Evolutionary conservation across 2,329 filamentous ascomycete species (phyloP).

Genomic region (Zelopaecilomyces penicillatus): DNA sequence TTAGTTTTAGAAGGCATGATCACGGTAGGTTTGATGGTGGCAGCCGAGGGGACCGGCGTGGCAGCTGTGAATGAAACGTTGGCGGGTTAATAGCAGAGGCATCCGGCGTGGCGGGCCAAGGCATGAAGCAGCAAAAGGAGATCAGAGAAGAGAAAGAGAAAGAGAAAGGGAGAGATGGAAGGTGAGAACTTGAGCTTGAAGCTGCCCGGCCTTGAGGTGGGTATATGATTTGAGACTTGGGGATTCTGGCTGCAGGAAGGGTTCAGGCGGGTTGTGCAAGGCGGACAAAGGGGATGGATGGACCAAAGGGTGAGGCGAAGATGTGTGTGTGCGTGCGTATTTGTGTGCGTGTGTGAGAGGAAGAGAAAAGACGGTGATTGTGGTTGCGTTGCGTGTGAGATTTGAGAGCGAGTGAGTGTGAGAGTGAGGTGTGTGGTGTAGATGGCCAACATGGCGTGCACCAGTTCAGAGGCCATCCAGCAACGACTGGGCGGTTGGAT

Average conservation of each 20-base stretch:
- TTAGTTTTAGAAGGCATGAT: constrained; percentile 39
- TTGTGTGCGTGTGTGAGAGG: constrained; percentile 5
- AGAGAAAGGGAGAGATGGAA: background rate
- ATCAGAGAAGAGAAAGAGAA: background rate
- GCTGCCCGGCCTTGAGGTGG: no score
- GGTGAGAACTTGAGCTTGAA: background rate
- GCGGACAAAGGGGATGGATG: background rate
- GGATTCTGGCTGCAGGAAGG: no score
- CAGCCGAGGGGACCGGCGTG: constrained; percentile 5
- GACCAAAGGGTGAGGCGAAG: background rate
- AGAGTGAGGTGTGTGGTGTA: constrained; percentile 1
- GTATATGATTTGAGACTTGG: no score
- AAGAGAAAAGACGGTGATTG: constrained; percentile 3
- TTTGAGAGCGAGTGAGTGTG: constrained; percentile 4
- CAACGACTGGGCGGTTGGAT: no score
- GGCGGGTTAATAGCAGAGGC: constrained; percentile 10
- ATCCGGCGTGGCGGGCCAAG: constrained; percentile 8
- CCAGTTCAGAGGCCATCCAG: no score
- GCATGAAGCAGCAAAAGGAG: constrained; percentile 4
- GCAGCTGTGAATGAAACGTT: constrained; percentile 6
- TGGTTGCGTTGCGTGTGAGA: background rate
- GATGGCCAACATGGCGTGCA: no score
- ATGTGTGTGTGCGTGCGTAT: background rate
- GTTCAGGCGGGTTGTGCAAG: background rate
- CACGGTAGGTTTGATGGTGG: constrained; percentile 9